Evolutionary conservation across 768 basidiomycete species (phyloP).

Genomic region (Macrocybe gigantea): DNA sequence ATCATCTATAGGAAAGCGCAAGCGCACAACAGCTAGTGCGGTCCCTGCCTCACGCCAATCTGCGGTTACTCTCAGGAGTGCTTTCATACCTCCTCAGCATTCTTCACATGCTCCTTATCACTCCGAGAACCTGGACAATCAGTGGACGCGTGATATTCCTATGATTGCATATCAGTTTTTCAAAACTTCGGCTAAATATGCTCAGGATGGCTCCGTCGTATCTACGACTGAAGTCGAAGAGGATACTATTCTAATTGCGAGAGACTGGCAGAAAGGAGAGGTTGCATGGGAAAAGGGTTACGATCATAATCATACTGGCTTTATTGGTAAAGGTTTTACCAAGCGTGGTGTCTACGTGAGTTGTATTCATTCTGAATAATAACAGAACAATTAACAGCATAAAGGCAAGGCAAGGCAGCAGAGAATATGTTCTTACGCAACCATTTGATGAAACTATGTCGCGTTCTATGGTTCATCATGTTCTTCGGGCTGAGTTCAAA

Average conservation of each 20-base stretch:
- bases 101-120: no score
- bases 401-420: neutral
- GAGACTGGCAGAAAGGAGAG: neutral
- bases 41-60: neutral
- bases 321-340: conserved; percentile 14
- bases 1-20: neutral
- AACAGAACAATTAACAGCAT: conserved; percentile 4
- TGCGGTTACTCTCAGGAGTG: neutral
- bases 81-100: neutral
- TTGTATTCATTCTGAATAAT: neutral
- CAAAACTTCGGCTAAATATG: neutral
- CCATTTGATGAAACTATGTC: conserved; percentile 6
- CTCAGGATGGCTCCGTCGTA: neutral
- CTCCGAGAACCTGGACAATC: no score
- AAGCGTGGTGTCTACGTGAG: conserved; percentile 17
- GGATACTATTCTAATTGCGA: neutral
- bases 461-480: conserved; percentile 2
- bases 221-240: neutral
- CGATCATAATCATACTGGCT: neutral
- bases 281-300: neutral
- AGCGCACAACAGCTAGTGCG: neutral
- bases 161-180: neutral
- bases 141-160: neutral
- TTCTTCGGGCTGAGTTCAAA: conserved; percentile 11
- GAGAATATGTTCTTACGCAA: conserved; percentile 16